Evolutionary conservation across 2,329 filamentous ascomycete genomes (phyloP), one percentile per base, ranked within the genome.

Genomic region (Penicillium sp.): DNA sequence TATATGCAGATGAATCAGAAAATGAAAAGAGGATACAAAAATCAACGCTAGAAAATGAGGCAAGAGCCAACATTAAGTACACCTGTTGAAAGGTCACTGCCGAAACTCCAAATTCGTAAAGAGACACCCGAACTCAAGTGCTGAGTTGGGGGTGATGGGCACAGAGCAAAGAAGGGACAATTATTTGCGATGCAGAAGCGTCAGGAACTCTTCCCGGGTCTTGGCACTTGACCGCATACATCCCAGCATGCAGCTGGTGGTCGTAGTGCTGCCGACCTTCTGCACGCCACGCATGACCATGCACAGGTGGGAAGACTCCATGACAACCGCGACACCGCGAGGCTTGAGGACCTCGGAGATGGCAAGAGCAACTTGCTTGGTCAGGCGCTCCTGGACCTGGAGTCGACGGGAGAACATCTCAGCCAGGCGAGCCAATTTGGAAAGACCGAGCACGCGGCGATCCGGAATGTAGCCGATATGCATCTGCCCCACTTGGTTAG

Each of bases 281-380:
- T 96, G 84, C 9, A 99, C 92, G n/a, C 94, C 94, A 42, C 94
- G 85, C 92, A 96, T 97, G 14, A 96, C 91, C 92, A 97, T 99
- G 79, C 94, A 99, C 42, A 97, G 78, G 75, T 99, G 94, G 66
- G 85, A 92, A 13, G 90, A 95, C 69, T 99, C 94, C 87, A 99
- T 96, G 53, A 99, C 92, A 2, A 99, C 94, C 18, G 90, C 92
- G 2, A 99, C 92, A 42, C 94, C 94, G 68, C 95, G 90, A 2
- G 94, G 94, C 70, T 95, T 88, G 43, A 99, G 80, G 11, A 97
- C 86, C 67, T 97, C 92, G 69, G 91, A 91, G 56, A 99, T 87
- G 14, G 94, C 92, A 56, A 96, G 84, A 18, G 94, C 94, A 13
- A 99, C 92, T 71, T 99, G 92, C 71, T 95, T 95, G 22, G 94